Evolutionary conservation across 2,329 filamentous ascomycete genomes (phyloP), one percentile per base, ranked within the genome.

Genomic region (Fusarium nygamai): DNA sequence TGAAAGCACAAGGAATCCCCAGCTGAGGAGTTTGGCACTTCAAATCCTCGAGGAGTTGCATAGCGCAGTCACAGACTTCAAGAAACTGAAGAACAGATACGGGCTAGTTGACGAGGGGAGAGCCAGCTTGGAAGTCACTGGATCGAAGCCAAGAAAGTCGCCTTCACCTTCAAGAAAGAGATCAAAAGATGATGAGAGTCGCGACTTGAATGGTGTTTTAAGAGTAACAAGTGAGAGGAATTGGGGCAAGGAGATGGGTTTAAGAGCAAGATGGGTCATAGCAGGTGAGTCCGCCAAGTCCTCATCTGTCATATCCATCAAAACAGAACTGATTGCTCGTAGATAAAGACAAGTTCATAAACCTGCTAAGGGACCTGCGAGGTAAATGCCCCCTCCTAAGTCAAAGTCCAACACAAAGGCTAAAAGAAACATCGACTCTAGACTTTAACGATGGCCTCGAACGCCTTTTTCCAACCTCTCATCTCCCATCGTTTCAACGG

Each of bases 371-470:
- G 31, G 84, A 86, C 69, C 74, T 86, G 51, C 83, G 84, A 82
- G 81, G 82, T 83, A 79, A 24, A 44, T 48, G 36, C 5, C 47
- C 33, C 16, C 16, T n/a, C 31, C 44, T 16, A 22, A 24, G 5
- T n/a, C 31, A 20, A 31, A 38, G 19, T 17, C 12, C 14, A 11
- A 13, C 12, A 38, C n/a, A n/a, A 33, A 22, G 27, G 20, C 27
- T 48, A 16, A 41, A 41, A 14, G 11, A 48, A 69, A 34, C 60
- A 31, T 20, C 22, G 31, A 36, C n/a, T 11, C 10, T 72, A 82
- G 85, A 86, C 76, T 86, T 84, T 77, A 87, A 86, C 76, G 84
- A 87, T 76, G 84, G 85, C 46, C 79, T 87, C 19, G 85, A 86
- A 67, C 83, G 84, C 53, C 81, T 86, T 54, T 86, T 86, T 77